Evolutionary conservation across 2,329 filamentous ascomycete species (phyloP).

Genomic region (Aspergillus neotritici): DNA sequence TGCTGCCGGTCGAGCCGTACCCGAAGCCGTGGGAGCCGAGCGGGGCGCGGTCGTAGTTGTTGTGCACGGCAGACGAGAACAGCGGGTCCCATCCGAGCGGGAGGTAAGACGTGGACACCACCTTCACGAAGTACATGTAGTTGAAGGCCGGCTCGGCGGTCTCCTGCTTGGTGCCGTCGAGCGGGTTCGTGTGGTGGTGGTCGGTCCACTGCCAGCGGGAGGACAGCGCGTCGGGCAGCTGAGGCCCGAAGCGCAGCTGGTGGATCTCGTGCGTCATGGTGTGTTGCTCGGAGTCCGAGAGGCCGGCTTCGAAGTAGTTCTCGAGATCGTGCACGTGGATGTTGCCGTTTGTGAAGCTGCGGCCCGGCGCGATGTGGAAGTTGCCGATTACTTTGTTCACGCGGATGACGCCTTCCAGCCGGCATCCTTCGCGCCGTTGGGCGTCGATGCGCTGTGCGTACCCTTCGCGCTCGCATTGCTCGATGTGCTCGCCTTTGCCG

Average conservation of each 20-base stretch:
- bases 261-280: conserved; percentile 88
- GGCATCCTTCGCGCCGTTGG: conserved; percentile 87
- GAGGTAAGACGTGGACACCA: conserved; percentile 91
- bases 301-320: conserved; percentile 72
- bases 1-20: conserved; percentile 63
- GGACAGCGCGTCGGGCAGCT: conserved; percentile 67
- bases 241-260: conserved; percentile 84
- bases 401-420: conserved; percentile 82
- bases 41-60: conserved; percentile 49
- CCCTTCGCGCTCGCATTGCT: conserved; percentile 92
- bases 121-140: conserved; percentile 99
- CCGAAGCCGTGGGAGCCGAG: conserved; percentile 66
- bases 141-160: conserved; percentile 82
- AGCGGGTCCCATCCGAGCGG: conserved; percentile 80
- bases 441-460: conserved; percentile 83
- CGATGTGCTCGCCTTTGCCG: conserved; percentile 81
- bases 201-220: conserved; percentile 69
- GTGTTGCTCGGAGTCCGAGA: conserved; percentile 61
- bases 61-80: conserved; percentile 35
- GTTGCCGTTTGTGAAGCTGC: conserved; percentile 92
- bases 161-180: conserved; percentile 71
- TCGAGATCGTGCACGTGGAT: conserved; percentile 97
- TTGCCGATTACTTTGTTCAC: conserved; percentile 99
- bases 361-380: conserved; percentile 95
- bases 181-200: conserved; percentile 78